These are phyloP conservation scores for Hyaloperonospora brassicae DNA, from an alignment of 352 stramenopile genomes.

Conservation along the genomic window DNA sequence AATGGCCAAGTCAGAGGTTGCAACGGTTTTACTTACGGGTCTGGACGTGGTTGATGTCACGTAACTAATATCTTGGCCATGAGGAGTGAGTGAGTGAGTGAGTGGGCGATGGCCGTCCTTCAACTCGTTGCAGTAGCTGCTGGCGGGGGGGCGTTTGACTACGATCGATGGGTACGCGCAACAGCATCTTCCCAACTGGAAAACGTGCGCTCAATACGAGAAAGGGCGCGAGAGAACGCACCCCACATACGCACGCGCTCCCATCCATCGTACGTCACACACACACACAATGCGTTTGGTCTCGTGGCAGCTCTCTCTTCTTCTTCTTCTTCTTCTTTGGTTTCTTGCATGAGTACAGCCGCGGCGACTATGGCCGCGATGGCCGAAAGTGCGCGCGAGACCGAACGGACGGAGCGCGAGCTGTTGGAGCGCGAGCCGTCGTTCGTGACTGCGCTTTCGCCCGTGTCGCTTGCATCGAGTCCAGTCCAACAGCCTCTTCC, in stretches of 20 bases:
- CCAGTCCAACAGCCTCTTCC: not conserved
- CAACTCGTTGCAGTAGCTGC: too few species aligned
- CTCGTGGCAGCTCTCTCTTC: not conserved
- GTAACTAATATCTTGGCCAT: too few species aligned
- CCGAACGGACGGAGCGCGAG: conserved; percentile 22
- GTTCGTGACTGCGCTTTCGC: conserved; percentile 14
- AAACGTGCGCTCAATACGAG: conserved; percentile 1
- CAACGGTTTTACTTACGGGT: too few species aligned
- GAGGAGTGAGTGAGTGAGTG: too few species aligned
- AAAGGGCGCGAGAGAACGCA: conserved; percentile 6
- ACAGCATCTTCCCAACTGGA: too few species aligned
- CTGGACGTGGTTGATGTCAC: too few species aligned
- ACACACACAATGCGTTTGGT: too few species aligned
- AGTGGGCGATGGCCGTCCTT: too few species aligned
- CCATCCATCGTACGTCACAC: too few species aligned
- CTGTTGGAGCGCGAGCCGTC: conserved; percentile 20
- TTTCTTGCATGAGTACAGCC: conserved; percentile 16
- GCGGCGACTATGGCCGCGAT: conserved; percentile 27
- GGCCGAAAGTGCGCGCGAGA: conserved; percentile 25
- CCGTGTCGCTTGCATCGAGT: conserved; percentile 4
- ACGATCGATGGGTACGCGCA: too few species aligned
- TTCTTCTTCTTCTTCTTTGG: conserved; percentile 1
- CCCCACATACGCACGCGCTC: not conserved
- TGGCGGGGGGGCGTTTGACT: too few species aligned
- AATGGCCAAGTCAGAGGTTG: conserved; percentile 13